Percentiles rank a stretch among this genome's conserved stretches.
phyloP scores from a whole-genome alignment of 495 filamentous ascomycete genomes.

The Xylaria acuta region DNA sequence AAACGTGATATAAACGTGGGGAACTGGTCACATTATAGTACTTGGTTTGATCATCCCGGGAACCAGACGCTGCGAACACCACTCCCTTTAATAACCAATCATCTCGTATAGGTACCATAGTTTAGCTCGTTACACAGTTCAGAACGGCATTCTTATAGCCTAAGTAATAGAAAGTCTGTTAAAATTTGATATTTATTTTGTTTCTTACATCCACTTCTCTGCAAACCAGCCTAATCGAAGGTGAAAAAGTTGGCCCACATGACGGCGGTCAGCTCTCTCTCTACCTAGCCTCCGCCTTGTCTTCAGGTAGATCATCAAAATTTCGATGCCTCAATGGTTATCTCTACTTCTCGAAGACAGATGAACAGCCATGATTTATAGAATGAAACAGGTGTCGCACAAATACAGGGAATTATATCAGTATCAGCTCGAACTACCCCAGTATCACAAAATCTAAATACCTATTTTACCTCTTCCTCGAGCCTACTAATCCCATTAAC shows the following conservation, averaged over 20 bases:
- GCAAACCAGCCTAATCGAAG: background rate
- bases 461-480: too few species aligned
- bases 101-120: background rate
- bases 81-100: background rate
- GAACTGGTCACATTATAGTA: background rate
- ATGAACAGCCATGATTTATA: too few species aligned
- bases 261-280: background rate
- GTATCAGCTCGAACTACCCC: too few species aligned
- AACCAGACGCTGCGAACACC: background rate
- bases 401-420: too few species aligned
- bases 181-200: background rate
- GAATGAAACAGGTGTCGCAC: too few species aligned
- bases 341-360: background rate
- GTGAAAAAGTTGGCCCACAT: background rate
- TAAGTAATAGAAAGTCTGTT: background rate
- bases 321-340: background rate
- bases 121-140: too few species aligned
- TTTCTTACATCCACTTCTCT: background rate
- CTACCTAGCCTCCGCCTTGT: background rate
- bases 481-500: too few species aligned
- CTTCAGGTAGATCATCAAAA: background rate
- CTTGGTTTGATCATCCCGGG: background rate
- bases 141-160: background rate
- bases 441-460: too few species aligned
- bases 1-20: background rate